Conservation (phyloP, 2,329 filamentous ascomycete species). For the Calonectria pauciramosa region DNA sequence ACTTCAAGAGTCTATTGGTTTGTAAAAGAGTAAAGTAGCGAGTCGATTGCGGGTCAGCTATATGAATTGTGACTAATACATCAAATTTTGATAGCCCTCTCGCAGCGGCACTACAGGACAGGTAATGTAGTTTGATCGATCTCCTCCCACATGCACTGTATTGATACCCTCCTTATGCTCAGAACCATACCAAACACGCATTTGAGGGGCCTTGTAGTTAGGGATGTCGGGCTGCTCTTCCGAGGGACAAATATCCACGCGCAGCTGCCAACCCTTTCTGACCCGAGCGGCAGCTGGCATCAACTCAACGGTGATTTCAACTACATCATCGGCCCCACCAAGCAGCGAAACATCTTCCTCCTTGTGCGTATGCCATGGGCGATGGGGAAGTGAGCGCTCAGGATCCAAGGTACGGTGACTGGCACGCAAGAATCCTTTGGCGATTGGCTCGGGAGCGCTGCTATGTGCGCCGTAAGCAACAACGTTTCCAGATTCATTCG, state of each 20-base stretch:
- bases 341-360: background rate
- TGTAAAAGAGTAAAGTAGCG: background rate
- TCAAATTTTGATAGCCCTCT: background rate
- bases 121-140: background rate
- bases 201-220: background rate
- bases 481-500: background rate
- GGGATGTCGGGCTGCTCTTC: background rate
- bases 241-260: background rate
- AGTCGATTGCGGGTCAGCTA: background rate
- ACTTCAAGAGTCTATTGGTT: background rate
- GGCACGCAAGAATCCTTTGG: background rate
- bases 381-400: background rate
- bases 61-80: background rate
- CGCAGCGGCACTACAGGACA: background rate
- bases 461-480: background rate
- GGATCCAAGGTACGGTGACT: background rate
- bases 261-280: background rate
- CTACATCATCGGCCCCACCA: background rate
- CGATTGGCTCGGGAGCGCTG: background rate
- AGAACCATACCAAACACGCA: background rate
- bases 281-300: background rate
- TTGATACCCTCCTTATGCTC: background rate
- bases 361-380: background rate
- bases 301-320: background rate
- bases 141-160: background rate